Evolutionary conservation across 495 filamentous ascomycete genomes (phyloP).

Genomic region (Neurospora hispaniola): DNA sequence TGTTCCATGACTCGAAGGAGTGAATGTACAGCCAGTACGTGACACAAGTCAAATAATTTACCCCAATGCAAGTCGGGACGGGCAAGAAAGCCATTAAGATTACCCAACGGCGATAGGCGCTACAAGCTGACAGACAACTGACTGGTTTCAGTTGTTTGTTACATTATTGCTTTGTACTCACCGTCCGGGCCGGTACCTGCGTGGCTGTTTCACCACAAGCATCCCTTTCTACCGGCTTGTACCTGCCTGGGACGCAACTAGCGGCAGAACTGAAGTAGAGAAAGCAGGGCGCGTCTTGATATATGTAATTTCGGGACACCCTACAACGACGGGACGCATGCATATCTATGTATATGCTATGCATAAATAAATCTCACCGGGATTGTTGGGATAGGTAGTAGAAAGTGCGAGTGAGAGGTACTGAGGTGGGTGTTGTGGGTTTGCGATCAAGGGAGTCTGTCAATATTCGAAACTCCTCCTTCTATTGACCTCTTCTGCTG

Average conservation of each 20-base stretch:
- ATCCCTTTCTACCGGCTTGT: background rate
- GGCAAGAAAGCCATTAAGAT: background rate
- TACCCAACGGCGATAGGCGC: background rate
- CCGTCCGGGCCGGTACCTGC: background rate
- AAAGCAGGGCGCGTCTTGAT: background rate
- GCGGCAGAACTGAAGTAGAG: too few relatives aligned
- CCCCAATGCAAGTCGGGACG: background rate
- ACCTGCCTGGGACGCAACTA: background rate
- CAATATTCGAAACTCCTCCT: too few relatives aligned
- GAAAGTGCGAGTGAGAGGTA: too few relatives aligned
- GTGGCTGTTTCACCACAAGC: background rate
- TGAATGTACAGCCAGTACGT: background rate
- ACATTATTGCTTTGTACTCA: background rate
- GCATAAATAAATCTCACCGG: too few relatives aligned
- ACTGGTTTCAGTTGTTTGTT: background rate
- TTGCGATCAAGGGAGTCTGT: too few relatives aligned
- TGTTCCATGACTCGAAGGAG: background rate
- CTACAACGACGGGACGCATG: too few relatives aligned
- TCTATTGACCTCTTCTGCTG: too few relatives aligned
- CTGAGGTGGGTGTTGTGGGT: too few relatives aligned
- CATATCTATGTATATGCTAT: too few relatives aligned
- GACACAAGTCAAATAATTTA: background rate
- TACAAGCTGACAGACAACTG: background rate
- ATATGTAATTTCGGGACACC: background rate
- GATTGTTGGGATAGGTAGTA: too few relatives aligned